Percentiles rank a stretch among this genome's conserved stretches.
Evolutionary conservation across 2,329 filamentous ascomycete species (phyloP).

Genomic region (Achaetomium macrosporum): DNA sequence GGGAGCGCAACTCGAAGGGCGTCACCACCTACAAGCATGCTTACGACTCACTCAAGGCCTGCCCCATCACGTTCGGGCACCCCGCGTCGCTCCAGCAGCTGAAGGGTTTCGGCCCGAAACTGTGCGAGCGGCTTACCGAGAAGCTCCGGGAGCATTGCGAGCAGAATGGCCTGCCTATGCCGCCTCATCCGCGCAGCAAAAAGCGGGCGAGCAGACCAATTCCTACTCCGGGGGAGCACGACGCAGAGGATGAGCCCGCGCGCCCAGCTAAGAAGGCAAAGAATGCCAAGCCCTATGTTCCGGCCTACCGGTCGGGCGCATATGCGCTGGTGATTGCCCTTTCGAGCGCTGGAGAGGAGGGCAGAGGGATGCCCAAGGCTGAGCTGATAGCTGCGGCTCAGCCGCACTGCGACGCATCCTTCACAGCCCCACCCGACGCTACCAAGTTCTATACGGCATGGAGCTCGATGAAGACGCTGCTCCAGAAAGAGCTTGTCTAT

Average conservation of each 20-base stretch:
- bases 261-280: constrained; percentile 51
- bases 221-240: constrained; percentile 26
- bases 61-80: constrained; percentile 64
- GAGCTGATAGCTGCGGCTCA: constrained; percentile 66
- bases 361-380: constrained; percentile 59
- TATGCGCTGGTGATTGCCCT: constrained; percentile 68
- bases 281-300: constrained; percentile 64
- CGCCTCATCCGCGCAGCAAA: constrained; percentile 47
- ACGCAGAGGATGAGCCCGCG: constrained; percentile 33
- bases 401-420: constrained; percentile 66
- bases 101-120: constrained; percentile 66
- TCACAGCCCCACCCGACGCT: constrained; percentile 60
- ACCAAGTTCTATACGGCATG: constrained; percentile 73
- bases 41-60: constrained; percentile 69
- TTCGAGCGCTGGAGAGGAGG: constrained; percentile 50
- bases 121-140: constrained; percentile 64
- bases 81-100: constrained; percentile 67
- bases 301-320: constrained; percentile 63
- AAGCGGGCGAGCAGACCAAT: constrained; percentile 30
- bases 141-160: constrained; percentile 55
- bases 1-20: constrained; percentile 64
- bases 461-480: constrained; percentile 73
- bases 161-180: constrained; percentile 63
- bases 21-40: constrained; percentile 68
- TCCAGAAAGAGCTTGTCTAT: constrained; percentile 67